These are phyloP conservation scores for Kewa caespitosa DNA, from an alignment of 179 eudicot genomes.

Conservation along the genomic window DNA sequence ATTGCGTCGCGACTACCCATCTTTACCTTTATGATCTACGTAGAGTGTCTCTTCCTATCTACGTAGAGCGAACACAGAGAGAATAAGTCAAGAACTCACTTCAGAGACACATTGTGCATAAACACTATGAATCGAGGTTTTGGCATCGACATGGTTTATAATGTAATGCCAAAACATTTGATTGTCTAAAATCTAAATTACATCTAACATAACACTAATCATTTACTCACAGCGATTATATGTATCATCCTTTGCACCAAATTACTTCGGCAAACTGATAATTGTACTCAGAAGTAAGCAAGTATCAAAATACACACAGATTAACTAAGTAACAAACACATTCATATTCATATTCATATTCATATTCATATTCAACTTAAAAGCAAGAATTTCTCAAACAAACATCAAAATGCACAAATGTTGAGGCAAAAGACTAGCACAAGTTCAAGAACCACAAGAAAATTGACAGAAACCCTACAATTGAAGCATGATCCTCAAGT, in stretches of 20 bases:
- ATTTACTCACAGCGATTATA: not conserved
- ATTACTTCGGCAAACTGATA: not conserved
- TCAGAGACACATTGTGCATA: not conserved
- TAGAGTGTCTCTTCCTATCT: conserved; percentile 7
- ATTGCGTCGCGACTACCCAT: conserved; percentile 45
- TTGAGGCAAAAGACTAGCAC: too few species aligned
- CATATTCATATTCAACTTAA: too few species aligned
- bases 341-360: conserved; percentile 10
- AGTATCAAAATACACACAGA: not conserved
- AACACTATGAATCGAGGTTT: too few species aligned
- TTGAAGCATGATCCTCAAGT: too few species aligned
- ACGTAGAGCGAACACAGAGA: not conserved
- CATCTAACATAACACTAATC: conserved; percentile 2
- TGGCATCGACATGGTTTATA: not conserved
- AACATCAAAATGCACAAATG: not conserved
- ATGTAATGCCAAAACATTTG: not conserved
- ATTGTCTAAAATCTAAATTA: not conserved
- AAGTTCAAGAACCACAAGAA: too few species aligned
- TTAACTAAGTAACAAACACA: not conserved
- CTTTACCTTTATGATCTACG: conserved; percentile 9
- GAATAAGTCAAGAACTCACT: not conserved
- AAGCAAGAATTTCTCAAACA: conserved; percentile 8
- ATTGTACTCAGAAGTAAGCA: conserved; percentile 3
- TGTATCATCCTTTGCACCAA: not conserved
- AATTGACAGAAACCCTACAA: too few species aligned